Base-by-base conservation (phyloP, 345 rosid genomes). In the Raphanus raphanistrum region DNA sequence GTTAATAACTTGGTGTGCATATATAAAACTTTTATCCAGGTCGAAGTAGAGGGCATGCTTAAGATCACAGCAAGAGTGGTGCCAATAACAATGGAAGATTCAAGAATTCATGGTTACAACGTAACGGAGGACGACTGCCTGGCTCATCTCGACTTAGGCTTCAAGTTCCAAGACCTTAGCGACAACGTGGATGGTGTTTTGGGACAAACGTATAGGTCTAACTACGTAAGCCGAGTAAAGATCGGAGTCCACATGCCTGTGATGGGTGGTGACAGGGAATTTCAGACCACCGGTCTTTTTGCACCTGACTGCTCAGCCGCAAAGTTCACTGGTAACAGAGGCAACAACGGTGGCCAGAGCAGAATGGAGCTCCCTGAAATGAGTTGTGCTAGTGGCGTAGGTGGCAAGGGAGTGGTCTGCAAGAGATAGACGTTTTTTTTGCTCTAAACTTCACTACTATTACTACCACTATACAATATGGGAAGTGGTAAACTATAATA, bases 101-200 rank as follows among this genome's bases (percentile, higher is more conserved):
- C 89, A 11, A 79, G 84, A 80, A 79, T 86, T 70, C 91, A 84
- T 76, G 83, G 85, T 70, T 90, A 87, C 45, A 87, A 86, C 35
- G 83, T 90, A 16, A 78, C 82, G 1, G 76, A 79, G 38, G 88
- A 88, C n/a, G 92, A 90, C 60, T 87, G 89, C 69, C 86, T 87
- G 35, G 88, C 90, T 67, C 95, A 88, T 73, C 84, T 92, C 21
- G 93, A 92, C 68, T 69, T 90, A 12, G 82, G 90, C 17, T 90
- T 92, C 77, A 86, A 85, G 73, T 88, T 90, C 76, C 74, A 84
- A 63, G 76, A 73, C 8, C 38, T 90, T 28, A 85, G 83, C 33
- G 87, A 83, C 10, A 57, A 84, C 9, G 90, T 86, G 1, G 84
- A 80, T 60, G 91, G 94, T 54, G 85, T 90, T 33, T 54, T 88